Evolutionary conservation across 2,329 filamentous ascomycete genomes (phyloP).

Genomic region (Alternaria triticina): DNA sequence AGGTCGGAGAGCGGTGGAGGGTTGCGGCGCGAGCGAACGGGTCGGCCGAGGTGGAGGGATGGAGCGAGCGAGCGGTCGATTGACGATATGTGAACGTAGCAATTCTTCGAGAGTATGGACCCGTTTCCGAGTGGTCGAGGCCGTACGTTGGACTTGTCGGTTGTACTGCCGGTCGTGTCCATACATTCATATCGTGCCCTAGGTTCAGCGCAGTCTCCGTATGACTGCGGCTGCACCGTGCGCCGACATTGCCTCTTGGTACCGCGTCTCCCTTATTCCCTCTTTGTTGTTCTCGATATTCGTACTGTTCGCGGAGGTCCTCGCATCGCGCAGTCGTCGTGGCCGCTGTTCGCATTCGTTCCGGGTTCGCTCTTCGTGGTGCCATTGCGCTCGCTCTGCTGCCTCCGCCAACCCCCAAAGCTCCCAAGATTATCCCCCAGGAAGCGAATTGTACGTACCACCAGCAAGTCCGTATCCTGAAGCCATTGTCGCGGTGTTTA

Average conservation of each 20-base stretch:
- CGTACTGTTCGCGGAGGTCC: background rate
- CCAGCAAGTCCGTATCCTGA: constrained; percentile 83
- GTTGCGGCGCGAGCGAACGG: background rate
- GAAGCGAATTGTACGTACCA: constrained; percentile 61
- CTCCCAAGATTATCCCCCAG: background rate
- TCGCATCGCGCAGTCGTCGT: background rate
- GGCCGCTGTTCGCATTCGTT: constrained; percentile 7
- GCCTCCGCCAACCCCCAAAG: constrained; percentile 15
- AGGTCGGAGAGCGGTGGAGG: background rate
- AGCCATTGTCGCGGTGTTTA: constrained; percentile 65
- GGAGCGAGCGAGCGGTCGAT: background rate
- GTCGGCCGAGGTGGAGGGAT: background rate
- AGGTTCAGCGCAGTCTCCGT: background rate
- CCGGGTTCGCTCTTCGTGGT: constrained; percentile 13
- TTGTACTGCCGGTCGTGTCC: background rate
- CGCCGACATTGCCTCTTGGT: fast-evolving
- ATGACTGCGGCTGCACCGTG: background rate
- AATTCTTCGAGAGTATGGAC: background rate
- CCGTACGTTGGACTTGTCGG: background rate
- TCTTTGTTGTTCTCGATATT: fast-evolving
- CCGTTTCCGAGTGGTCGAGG: too few species aligned
- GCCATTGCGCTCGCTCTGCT: constrained; percentile 25
- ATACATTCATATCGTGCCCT: background rate
- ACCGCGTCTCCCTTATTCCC: fast-evolving
- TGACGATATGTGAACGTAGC: too few species aligned